Evolutionary conservation across 176 grass and related monocot genomes (phyloP).

Genomic region (Phyllostachys edulis): DNA sequence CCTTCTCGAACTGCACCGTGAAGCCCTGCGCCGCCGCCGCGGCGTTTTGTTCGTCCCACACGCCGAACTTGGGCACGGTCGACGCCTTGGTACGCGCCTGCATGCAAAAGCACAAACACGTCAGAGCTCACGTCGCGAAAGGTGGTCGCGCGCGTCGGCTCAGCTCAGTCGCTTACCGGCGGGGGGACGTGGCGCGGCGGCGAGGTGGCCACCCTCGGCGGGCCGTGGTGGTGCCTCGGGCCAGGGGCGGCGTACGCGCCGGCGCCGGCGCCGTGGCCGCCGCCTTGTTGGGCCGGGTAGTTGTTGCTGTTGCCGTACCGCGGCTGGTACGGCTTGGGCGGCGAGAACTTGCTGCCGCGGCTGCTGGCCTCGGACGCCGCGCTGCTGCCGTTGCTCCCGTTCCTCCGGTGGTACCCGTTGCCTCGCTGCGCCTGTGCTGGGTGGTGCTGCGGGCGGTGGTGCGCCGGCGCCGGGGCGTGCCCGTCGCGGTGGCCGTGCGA

Average conservation of each 20-base stretch:
- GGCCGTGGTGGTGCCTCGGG: background rate
- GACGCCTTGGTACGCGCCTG: slow-evolving; percentile 43
- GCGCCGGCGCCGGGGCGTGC: background rate
- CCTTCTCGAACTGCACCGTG: slow-evolving; percentile 86
- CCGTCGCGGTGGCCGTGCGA: background rate
- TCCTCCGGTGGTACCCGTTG: slow-evolving; percentile 33
- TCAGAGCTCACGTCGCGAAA: background rate
- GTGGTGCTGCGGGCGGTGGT: background rate
- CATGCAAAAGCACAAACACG: background rate
- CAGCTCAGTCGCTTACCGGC: background rate
- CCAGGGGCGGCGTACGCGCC: background rate
- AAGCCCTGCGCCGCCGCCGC: slow-evolving; percentile 51
- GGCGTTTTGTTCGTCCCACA: slow-evolving; percentile 65
- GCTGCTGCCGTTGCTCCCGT: slow-evolving; percentile 42
- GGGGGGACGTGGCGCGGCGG: slow-evolving; percentile 12
- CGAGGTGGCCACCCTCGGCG: slow-evolving; percentile 15
- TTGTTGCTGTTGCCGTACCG: slow-evolving; percentile 17
- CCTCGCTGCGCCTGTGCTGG: background rate
- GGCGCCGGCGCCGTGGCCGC: background rate
- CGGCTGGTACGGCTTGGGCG: slow-evolving; percentile 50
- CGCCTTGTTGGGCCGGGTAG: background rate
- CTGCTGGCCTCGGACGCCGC: slow-evolving; percentile 40
- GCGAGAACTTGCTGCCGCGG: slow-evolving; percentile 55
- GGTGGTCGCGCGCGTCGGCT: background rate
- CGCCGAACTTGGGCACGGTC: slow-evolving; percentile 65